Percentiles rank a stretch among this genome's conserved stretches.
Conservation (phyloP, 306 rosid genomes). For the Astragalus glycyphyllos region DNA sequence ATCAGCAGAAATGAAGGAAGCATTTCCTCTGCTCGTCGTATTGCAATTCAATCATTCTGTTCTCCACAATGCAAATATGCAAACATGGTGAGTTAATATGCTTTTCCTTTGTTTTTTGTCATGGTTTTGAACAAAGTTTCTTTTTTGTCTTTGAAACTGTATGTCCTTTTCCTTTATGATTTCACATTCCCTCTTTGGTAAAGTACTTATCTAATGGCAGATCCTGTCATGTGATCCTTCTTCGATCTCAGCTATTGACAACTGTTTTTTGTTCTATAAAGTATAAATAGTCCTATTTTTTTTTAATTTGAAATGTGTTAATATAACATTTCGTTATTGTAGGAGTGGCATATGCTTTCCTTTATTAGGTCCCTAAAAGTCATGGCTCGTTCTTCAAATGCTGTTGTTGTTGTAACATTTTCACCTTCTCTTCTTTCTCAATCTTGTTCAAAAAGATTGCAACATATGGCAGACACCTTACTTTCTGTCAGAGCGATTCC, state of each 20-base stretch:
- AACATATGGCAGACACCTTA: conserved; percentile 90
- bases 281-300: conserved; percentile 14
- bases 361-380: conserved; percentile 74
- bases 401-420: conserved; percentile 77
- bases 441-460: conserved; percentile 78
- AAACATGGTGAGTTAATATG: conserved; percentile 58
- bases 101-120: background rate
- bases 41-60: conserved; percentile 91
- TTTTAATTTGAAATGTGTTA: conserved; percentile 8
- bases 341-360: conserved; percentile 95
- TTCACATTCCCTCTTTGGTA: conserved; percentile 13
- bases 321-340: conserved; percentile 28
- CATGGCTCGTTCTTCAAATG: conserved; percentile 73
- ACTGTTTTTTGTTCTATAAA: conserved; percentile 20
- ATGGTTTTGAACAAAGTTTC: conserved; percentile 22
- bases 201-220: conserved; percentile 1
- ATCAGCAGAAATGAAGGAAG: conserved; percentile 56
- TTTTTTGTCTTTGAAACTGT: conserved; percentile 5
- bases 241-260: background rate
- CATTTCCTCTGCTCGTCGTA: conserved; percentile 63
- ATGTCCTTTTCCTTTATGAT: conserved; percentile 7
- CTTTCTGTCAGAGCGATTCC: conserved; percentile 86
- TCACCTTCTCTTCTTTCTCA: conserved; percentile 71
- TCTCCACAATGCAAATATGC: conserved; percentile 84
- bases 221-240: conserved; percentile 20